phyloP scores from a whole-genome alignment of 352 stramenopile genomes.

The Globisporangium parvum region DNA sequence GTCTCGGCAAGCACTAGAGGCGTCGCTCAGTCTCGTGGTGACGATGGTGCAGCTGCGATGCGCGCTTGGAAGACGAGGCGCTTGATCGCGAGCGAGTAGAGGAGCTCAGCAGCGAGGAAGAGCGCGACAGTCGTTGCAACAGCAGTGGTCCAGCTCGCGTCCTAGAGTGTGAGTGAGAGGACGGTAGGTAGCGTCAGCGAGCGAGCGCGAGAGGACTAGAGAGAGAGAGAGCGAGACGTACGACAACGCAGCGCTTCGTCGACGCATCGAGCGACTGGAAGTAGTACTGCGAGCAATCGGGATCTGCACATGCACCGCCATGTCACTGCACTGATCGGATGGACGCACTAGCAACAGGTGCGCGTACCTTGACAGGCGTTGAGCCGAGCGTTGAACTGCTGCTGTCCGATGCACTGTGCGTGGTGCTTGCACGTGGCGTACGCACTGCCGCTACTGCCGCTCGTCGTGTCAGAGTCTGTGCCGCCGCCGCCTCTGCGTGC shows the following conservation, averaged over 20 bases:
- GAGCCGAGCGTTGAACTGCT: constrained; percentile 27
- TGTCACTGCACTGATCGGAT: neutral
- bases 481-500: neutral
- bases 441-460: neutral
- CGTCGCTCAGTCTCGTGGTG: neutral
- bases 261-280: constrained; percentile 45
- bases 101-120: constrained; percentile 34
- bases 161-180: constrained; percentile 16
- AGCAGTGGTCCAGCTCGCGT: constrained; percentile 27
- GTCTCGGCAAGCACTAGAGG: constrained; percentile 56
- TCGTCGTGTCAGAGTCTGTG: neutral
- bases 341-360: neutral
- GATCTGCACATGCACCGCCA: constrained; percentile 22
- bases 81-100: constrained; percentile 30
- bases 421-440: constrained; percentile 15
- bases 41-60: neutral
- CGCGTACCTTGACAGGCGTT: constrained; percentile 49
- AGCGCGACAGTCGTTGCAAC: constrained; percentile 27
- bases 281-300: constrained; percentile 54
- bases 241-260: constrained; percentile 46
- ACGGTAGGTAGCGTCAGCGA: neutral
- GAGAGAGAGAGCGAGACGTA: constrained; percentile 19
- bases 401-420: constrained; percentile 28
- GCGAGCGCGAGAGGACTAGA: neutral
- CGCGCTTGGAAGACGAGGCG: constrained; percentile 13